Evolutionary conservation across 345 rosid species (phyloP).

Genomic region (Eucalyptus curtisii): DNA sequence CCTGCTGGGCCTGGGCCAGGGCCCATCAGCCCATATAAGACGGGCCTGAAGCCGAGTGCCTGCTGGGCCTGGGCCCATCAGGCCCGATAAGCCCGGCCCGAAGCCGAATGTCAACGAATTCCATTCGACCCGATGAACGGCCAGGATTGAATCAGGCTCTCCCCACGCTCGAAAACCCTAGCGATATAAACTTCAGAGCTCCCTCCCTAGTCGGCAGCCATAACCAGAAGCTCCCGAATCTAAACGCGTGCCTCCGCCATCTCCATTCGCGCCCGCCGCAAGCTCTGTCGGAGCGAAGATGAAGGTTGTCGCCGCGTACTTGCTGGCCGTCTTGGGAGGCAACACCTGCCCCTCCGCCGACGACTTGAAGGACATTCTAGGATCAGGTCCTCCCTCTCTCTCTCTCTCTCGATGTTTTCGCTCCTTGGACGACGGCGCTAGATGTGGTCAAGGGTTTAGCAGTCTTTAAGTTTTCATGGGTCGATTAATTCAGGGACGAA

Average conservation of each 20-base stretch:
- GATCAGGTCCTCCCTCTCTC: slow-evolving; percentile 10
- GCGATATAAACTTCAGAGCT: neutral
- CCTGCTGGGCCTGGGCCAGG: neutral
- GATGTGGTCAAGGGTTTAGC: neutral
- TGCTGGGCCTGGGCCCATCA: neutral
- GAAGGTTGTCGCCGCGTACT: slow-evolving; percentile 49
- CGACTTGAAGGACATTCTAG: slow-evolving; percentile 31
- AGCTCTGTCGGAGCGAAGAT: neutral
- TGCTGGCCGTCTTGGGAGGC: slow-evolving; percentile 53
- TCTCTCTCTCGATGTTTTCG: neutral
- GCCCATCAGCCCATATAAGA: neutral
- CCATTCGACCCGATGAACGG: neutral
- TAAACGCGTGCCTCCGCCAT: neutral
- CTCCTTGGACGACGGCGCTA: neutral
- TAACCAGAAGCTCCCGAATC: neutral
- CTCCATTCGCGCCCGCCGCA: neutral
- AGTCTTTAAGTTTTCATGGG: neutral
- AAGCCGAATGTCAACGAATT: neutral
- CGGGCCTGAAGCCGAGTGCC: neutral
- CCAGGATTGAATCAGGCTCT: neutral
- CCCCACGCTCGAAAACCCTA: neutral
- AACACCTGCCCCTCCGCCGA: slow-evolving; percentile 26
- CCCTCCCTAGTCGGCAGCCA: neutral
- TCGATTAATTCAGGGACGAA: neutral
- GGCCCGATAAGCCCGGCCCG: neutral